phyloP scores from a whole-genome alignment of 1,284 basidiomycete species.

The Malassezia dermatis region DNA sequence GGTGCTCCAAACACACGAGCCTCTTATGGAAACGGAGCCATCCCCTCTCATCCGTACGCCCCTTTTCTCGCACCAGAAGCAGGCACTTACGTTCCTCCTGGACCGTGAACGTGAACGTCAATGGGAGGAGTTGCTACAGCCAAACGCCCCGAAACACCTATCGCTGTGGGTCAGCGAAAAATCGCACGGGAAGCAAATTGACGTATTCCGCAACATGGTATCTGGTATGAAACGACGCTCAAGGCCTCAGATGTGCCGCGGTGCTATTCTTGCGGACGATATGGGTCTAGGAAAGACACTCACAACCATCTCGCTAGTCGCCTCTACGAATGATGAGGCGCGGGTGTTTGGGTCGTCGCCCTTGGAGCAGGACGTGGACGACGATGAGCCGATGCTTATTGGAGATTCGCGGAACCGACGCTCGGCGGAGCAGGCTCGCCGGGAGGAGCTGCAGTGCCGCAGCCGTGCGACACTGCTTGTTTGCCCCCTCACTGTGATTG shows the following conservation, averaged over 20 bases:
- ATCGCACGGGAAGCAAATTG: slow-evolving; percentile 18
- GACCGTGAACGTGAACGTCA: slow-evolving; percentile 60
- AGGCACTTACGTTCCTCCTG: slow-evolving; percentile 89
- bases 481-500: slow-evolving; percentile 88
- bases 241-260: slow-evolving; percentile 62
- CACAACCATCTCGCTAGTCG: slow-evolving; percentile 77
- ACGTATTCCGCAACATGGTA: slow-evolving; percentile 57
- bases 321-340: slow-evolving; percentile 67
- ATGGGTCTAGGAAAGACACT: slow-evolving; percentile 98
- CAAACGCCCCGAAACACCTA: slow-evolving; percentile 45
- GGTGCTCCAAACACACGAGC: slow-evolving; percentile 56
- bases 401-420: slow-evolving; percentile 16
- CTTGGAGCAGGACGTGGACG: slow-evolving; percentile 2
- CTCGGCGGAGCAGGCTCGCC: slow-evolving; percentile 24
- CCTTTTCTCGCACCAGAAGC: slow-evolving; percentile 94
- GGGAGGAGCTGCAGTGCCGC: slow-evolving; percentile 45
- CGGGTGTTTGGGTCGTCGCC: slow-evolving; percentile 55
- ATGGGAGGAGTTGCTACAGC: slow-evolving; percentile 23
- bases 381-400: slow-evolving; percentile 12
- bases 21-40: slow-evolving; percentile 66
- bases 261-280: slow-evolving; percentile 64
- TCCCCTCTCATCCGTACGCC: slow-evolving; percentile 74
- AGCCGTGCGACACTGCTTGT: slow-evolving; percentile 89
- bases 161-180: slow-evolving; percentile 63
- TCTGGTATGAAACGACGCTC: slow-evolving; percentile 65